Conservation (phyloP, 75 land plant species). For the Gnetum montanum region DNA sequence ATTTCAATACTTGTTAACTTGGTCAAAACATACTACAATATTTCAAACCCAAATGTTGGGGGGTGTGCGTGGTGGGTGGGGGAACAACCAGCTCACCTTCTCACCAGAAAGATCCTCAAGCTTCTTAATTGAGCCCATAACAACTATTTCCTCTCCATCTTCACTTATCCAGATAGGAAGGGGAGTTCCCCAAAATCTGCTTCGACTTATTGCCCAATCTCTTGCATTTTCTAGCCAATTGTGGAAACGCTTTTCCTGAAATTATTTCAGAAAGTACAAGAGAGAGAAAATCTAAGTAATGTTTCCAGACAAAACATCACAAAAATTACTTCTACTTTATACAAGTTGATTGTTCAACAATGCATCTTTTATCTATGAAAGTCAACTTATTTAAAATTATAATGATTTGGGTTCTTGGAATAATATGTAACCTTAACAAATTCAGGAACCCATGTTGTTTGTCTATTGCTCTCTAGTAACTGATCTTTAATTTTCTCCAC, state of each 20-base stretch:
- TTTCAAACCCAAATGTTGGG: too few relatives aligned
- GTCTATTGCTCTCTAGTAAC: slow-evolving; percentile 69
- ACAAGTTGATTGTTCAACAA: too few relatives aligned
- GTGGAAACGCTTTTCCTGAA: slow-evolving; percentile 94
- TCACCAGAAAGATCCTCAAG: slow-evolving; percentile 85
- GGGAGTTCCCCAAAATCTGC: slow-evolving; percentile 99
- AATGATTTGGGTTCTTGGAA: not conserved
- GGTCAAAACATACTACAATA: too few relatives aligned
- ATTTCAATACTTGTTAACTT: too few relatives aligned
- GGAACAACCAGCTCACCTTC: slow-evolving; percentile 40
- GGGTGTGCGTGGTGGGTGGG: too few relatives aligned
- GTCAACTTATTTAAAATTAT: too few relatives aligned
- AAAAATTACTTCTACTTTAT: not conserved
- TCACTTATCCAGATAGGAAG: slow-evolving; percentile 90
- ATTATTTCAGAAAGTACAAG: slow-evolving; percentile 6
- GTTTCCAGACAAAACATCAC: not conserved
- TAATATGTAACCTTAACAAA: slow-evolving; percentile 66
- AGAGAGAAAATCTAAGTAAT: not conserved
- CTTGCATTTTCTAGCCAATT: slow-evolving; percentile 99
- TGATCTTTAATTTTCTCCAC: slow-evolving; percentile 83
- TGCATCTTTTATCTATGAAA: too few relatives aligned
- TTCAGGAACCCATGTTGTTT: slow-evolving; percentile 98
- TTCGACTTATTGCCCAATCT: slow-evolving; percentile 97
- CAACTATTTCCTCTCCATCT: slow-evolving; percentile 76
- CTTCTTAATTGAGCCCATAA: slow-evolving; percentile 76